Evolutionary conservation across 202 grass and related monocot species (phyloP), one percentile per base, ranked within the genome.

Genomic region (Digitaria exilis): DNA sequence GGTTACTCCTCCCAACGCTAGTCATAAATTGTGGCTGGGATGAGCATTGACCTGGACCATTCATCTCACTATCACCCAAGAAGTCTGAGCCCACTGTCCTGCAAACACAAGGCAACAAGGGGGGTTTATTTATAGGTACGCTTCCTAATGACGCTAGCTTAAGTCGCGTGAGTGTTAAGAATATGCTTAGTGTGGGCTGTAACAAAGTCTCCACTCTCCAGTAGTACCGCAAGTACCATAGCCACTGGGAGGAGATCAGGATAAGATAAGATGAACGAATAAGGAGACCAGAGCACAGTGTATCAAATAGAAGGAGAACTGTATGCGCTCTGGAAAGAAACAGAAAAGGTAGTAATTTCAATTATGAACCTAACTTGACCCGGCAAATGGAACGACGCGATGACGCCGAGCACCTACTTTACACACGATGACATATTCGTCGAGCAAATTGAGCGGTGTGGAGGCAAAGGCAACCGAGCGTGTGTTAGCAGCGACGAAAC

Each of bases 21-120:
- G 78, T 79, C 6, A 98, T 90, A 67, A 98, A 98, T 16, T 98
- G 96, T 0, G 77, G 85, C 32, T 86, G 91, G 15, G 93, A 89
- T 39, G 76, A 74, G 66, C 30, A 65, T 46, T 89, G 90, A 81
- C 52, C 79, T 3, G 58, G 18, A 1, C 49, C 55, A 41, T 65
- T 92, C 88, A 90, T 96, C 74, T 87, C 9, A 4, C 54, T 56
- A 56, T 43, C 70, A 65, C 46, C 21, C 32, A 75, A 74, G 22
- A 85, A 86, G 37, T 14, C 57, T 86, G 42, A 79, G 54, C 43
- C 26, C 2, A 4, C 3, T 35, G 39, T 63, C 32, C 84, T 90
- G 84, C 79, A 79, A 54, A 7, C 60, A 82, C 68, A 86, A 60
- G 2, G 46, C 65, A 67, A 72, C 21, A 46, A 13, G 26, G 24